Evolutionary conservation across 176 grass and related monocot genomes (phyloP).

Genomic region (Triticum dicoccoides): DNA sequence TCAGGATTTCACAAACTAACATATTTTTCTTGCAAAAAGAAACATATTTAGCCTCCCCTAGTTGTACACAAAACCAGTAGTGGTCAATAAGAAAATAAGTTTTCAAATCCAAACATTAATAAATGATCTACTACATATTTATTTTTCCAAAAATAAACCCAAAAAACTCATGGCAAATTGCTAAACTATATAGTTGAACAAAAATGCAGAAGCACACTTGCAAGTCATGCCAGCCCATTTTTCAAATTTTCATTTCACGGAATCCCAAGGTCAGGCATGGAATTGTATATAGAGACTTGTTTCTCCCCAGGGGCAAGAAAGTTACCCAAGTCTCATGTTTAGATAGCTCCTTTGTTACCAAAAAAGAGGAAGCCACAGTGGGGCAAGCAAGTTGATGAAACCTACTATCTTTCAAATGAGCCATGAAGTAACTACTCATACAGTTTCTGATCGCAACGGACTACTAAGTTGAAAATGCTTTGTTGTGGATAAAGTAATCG

Average conservation of each 20-base stretch:
- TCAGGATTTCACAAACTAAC: not conserved
- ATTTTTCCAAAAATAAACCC: not conserved
- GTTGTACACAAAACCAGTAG: not conserved
- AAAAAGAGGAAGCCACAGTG: too few relatives aligned
- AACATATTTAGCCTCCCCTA: not conserved
- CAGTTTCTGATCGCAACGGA: too few relatives aligned
- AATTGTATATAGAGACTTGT: slow-evolving; percentile 96
- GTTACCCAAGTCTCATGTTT: slow-evolving; percentile 84
- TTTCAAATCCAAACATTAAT: not conserved
- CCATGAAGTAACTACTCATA: too few relatives aligned
- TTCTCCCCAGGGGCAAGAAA: slow-evolving; percentile 84
- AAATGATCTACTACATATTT: not conserved
- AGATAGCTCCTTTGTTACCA: slow-evolving; percentile 66
- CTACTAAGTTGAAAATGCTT: too few relatives aligned
- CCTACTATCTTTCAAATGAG: too few relatives aligned
- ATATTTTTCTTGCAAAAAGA: not conserved
- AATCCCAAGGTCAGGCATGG: slow-evolving; percentile 86
- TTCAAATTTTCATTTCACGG: slow-evolving; percentile 60
- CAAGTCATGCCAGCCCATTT: slow-evolving; percentile 80
- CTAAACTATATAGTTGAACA: not conserved
- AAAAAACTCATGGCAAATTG: slow-evolving; percentile 1
- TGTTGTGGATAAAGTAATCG: too few relatives aligned
- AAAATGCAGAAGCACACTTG: slow-evolving; percentile 43
- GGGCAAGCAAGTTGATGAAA: too few relatives aligned
- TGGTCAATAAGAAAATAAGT: slow-evolving; percentile 10